Evolutionary conservation across 2,329 filamentous ascomycete genomes (phyloP).

Genomic region (Penicillium sp.): DNA sequence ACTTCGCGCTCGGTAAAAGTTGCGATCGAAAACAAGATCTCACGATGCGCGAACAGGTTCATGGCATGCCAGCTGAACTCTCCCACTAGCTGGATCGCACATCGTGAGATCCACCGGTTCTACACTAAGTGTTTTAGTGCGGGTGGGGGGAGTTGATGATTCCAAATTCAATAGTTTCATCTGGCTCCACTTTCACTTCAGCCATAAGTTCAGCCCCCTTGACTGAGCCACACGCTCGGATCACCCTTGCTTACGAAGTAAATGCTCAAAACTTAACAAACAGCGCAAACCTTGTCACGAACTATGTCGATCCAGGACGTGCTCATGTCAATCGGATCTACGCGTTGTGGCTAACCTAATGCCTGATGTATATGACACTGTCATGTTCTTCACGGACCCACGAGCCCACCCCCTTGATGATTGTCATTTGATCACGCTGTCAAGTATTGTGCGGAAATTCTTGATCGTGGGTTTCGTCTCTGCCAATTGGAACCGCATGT

Average conservation of each 20-base stretch:
- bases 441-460: not conserved
- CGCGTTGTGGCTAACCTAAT: not conserved
- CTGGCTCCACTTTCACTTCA: not conserved
- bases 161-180: not conserved
- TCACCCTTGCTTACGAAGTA: not conserved
- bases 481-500: not conserved
- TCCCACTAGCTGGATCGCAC: not conserved
- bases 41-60: not conserved
- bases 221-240: conserved; percentile 24
- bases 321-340: conserved; percentile 3
- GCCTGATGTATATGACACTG: not conserved
- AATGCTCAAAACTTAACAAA: too few relatives aligned
- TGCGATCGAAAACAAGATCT: not conserved
- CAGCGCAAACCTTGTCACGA: too few relatives aligned
- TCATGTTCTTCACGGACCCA: conserved; percentile 1
- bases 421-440: not conserved
- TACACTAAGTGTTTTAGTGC: conserved; percentile 7
- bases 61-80: not conserved
- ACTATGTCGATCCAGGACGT: too few relatives aligned
- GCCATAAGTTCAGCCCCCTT: not conserved
- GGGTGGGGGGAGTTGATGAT: not conserved
- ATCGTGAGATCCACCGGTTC: conserved; percentile 5
- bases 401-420: not conserved
- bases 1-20: not conserved
- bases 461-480: not conserved